Conservation (phyloP, 2,329 filamentous ascomycete species). For the Fusarium sp. region DNA sequence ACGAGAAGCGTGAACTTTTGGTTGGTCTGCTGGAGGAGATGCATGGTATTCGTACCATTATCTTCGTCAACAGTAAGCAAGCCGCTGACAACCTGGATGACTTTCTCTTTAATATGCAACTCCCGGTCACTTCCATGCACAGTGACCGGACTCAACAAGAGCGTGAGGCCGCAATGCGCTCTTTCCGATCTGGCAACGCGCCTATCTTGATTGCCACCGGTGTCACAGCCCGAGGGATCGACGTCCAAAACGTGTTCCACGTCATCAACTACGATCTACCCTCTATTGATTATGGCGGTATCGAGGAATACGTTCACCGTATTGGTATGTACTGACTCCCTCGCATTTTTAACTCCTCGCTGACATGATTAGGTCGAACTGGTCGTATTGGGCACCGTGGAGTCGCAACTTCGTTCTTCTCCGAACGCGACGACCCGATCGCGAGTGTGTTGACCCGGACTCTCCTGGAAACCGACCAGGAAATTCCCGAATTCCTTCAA, state of each 20-base stretch:
- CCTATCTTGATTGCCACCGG: constrained; percentile 91
- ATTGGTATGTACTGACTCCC: constrained; percentile 75
- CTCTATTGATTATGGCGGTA: constrained; percentile 80
- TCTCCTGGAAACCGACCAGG: constrained; percentile 82
- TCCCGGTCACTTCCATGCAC: constrained; percentile 92
- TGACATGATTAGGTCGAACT: constrained; percentile 76
- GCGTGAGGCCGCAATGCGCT: constrained; percentile 90
- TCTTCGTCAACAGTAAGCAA: constrained; percentile 89
- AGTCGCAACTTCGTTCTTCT: constrained; percentile 90
- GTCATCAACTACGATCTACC: constrained; percentile 96
- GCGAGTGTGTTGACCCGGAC: constrained; percentile 82
- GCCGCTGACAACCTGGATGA: constrained; percentile 89
- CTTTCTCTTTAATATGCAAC: constrained; percentile 81
- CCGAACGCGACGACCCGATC: constrained; percentile 79
- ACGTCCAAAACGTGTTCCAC: constrained; percentile 87
- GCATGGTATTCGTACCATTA: constrained; percentile 81
- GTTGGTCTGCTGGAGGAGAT: constrained; percentile 78
- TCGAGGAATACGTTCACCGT: constrained; percentile 92
- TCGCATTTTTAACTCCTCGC: not conserved
- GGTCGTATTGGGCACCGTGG: constrained; percentile 92
- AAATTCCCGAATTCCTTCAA: constrained; percentile 85
- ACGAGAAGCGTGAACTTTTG: constrained; percentile 77
- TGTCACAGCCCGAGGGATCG: constrained; percentile 88
- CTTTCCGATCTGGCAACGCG: constrained; percentile 79
- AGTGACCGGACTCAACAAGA: constrained; percentile 88